These are phyloP conservation scores for Paramecium tetraurelia DNA, from an alignment of 73 alveolate species.

Conservation along the genomic window DNA sequence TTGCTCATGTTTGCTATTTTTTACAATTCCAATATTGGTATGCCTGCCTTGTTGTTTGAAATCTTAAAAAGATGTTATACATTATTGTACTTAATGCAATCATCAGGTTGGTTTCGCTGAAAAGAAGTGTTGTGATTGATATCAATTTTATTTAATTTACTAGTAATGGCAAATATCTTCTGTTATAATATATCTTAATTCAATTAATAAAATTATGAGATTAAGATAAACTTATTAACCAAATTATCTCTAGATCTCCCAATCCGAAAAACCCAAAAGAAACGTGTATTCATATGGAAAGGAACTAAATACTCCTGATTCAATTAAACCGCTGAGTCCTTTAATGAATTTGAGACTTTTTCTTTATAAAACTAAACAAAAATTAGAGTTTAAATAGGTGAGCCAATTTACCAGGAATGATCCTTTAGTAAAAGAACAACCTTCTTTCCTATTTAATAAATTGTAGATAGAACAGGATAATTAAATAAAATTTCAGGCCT, in stretches of 20 bases:
- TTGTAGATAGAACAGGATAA: not conserved
- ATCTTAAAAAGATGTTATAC: not conserved
- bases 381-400: not conserved
- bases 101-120: not conserved
- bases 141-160: not conserved
- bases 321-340: not conserved
- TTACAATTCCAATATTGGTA: not conserved
- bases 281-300: not conserved
- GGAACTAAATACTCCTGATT: not conserved
- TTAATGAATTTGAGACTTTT: slow-evolving; percentile 6
- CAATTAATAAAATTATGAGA: not conserved
- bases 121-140: not conserved
- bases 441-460: not conserved
- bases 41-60: not conserved
- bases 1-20: not conserved
- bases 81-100: not conserved
- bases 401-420: slow-evolving; percentile 1
- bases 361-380: not conserved
- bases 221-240: slow-evolving; percentile 8
- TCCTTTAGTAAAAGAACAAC: not conserved
- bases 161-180: not conserved
- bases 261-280: not conserved
- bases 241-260: not conserved
- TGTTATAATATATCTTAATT: not conserved
- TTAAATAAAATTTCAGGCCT: slow-evolving; percentile 4